Percentiles rank a stretch among this genome's conserved stretches.
Conservation (phyloP, 345 rosid genomes). For the Rhodomyrtus tomentosa region DNA sequence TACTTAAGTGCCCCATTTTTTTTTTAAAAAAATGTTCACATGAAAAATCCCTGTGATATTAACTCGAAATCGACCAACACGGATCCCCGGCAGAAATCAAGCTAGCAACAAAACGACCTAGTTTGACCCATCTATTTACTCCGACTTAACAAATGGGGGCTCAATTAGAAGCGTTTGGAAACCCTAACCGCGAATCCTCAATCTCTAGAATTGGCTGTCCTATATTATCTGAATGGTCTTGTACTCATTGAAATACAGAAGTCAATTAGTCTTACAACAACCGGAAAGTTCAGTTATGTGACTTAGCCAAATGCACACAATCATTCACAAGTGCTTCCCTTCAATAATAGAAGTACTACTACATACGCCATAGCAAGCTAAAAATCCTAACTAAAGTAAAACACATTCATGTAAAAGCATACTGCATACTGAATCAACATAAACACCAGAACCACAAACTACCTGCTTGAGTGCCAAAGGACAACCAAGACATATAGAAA, state of each 20-base stretch:
- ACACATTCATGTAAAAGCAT: neutral
- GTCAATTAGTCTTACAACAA: too few species aligned
- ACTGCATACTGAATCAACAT: neutral
- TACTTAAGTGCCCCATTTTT: neutral
- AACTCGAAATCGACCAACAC: neutral
- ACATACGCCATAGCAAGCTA: neutral
- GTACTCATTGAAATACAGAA: neutral
- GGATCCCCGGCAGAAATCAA: neutral
- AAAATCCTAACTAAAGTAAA: neutral
- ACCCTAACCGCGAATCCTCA: neutral
- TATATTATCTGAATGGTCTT: neutral
- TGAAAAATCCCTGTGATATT: neutral
- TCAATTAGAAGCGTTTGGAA: neutral
- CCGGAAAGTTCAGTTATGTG: neutral
- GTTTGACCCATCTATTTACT: neutral
- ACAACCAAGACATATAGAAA: neutral
- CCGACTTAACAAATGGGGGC: neutral
- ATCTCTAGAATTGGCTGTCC: neutral
- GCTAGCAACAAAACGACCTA: neutral
- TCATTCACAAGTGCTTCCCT: neutral
- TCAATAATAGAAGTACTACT: neutral
- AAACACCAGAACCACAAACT: neutral
- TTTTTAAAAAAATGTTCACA: neutral
- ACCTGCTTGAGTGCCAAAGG: neutral
- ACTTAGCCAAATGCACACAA: neutral